These are phyloP conservation scores for Pseudonitzschia pungens DNA, from an alignment of 108 stramenopile species.

Conservation along the genomic window DNA sequence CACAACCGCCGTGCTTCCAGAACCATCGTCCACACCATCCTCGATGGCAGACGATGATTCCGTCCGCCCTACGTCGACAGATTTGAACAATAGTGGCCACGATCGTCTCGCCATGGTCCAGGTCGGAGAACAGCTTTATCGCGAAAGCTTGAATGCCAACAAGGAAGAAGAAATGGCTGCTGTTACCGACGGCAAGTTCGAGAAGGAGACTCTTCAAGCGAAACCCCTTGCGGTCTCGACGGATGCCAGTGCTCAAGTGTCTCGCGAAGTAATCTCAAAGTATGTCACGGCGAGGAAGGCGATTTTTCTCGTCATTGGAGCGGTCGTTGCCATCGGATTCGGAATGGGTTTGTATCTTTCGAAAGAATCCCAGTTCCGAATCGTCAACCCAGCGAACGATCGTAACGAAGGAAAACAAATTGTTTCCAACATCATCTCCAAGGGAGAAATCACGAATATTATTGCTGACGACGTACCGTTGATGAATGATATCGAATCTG, in stretches of 20 bases:
- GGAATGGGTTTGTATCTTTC: background rate
- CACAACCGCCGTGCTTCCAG: background rate
- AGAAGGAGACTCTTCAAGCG: too few relatives aligned
- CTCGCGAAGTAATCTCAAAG: background rate
- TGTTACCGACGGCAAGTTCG: too few relatives aligned
- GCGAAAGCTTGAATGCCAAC: background rate
- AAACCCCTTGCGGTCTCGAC: too few relatives aligned
- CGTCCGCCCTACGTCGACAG: background rate
- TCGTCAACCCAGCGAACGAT: too few relatives aligned
- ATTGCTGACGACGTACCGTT: too few relatives aligned
- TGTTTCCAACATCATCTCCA: too few relatives aligned
- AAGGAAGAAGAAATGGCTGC: background rate
- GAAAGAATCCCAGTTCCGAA: too few relatives aligned
- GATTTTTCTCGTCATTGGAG: background rate
- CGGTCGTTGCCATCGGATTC: background rate
- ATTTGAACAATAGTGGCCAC: background rate
- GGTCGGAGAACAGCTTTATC: constrained; percentile 5
- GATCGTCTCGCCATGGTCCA: constrained; percentile 1
- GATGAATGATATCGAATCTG: background rate
- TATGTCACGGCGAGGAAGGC: background rate
- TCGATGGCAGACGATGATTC: background rate
- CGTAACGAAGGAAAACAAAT: too few relatives aligned
- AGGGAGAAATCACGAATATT: too few relatives aligned
- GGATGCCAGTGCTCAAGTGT: too few relatives aligned
- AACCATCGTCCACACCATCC: background rate